Evolutionary conservation across 2,329 filamentous ascomycete species (phyloP), one percentile per base, ranked within the genome.

Genomic region (Aspergillus piperis): DNA sequence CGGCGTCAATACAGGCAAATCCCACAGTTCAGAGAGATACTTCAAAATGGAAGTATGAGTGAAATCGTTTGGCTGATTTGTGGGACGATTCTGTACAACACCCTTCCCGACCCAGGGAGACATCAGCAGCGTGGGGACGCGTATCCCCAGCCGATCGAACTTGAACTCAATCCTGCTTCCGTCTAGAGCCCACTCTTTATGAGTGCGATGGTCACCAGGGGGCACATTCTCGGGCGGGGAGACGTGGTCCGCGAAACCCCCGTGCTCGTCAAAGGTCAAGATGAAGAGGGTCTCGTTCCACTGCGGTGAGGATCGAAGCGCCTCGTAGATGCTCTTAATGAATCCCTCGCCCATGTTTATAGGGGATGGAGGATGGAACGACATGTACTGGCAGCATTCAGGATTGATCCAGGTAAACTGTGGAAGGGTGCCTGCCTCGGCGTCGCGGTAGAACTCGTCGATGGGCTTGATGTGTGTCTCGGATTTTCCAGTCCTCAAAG

Each of bases 321-420:
- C 74, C 57, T 82, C 78, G 56, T 82, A 82, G 42, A 82, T 76
- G 15, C 74, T 68, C 65, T 81, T 81, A 64, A 82, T 75, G 58
- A 80, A 79, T 21, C 67, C 70, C 62, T 82, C 79, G 36, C 80
- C 80, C 38, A 76, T 71, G 5, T 75, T 77, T 54, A 81, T 79
- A 0, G 78, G 78, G 3, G 76, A 78, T 0, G 77, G 74, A 0
- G 79, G 80, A 58, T 82, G 80, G 71, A 80, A 79, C 13, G 79
- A 81, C 61, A 75, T 84, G 63, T 80, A 80, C 15, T 74, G 74
- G 65, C 83, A 82, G 73, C 83, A 82, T 61, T 80, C 78, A 3
- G 81, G 79, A 65, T 81, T 85, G 70, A 82, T 75, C 68, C 81
- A 83, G 63, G 76, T 79, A 57, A 82, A 79, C 42, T 73, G 70